Conservation (phyloP, 1,284 basidiomycete species). For the Inonotus hispidus region DNA sequence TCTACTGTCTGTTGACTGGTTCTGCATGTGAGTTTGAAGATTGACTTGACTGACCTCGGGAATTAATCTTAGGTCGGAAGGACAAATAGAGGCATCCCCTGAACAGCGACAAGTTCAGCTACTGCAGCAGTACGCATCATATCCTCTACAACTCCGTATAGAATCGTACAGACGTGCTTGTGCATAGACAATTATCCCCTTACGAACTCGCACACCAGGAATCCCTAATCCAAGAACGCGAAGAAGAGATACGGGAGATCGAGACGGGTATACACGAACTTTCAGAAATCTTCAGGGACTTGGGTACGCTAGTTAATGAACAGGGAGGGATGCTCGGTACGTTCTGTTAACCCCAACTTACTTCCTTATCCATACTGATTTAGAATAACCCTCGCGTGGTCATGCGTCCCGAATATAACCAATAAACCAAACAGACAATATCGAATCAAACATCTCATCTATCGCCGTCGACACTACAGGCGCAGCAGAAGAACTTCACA, state of each 20-base stretch:
- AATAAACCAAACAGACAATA: conserved; percentile 92
- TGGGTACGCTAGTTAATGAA: conserved; percentile 92
- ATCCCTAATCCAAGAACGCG: conserved; percentile 91
- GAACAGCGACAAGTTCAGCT: conserved; percentile 67
- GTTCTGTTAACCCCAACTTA: too few relatives aligned
- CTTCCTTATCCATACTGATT: too few relatives aligned
- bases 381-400: too few relatives aligned
- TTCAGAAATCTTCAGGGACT: conserved; percentile 94
- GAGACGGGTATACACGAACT: conserved; percentile 97
- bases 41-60: background rate
- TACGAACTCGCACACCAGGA: conserved; percentile 97
- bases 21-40: background rate
- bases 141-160: background rate
- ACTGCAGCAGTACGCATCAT: conserved; percentile 41
- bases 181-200: conserved; percentile 59
- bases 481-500: conserved; percentile 84
- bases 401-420: too few relatives aligned
- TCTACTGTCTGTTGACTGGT: too few relatives aligned
- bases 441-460: conserved; percentile 90
- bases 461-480: conserved; percentile 81
- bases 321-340: conserved; percentile 93
- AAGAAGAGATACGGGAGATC: conserved; percentile 93
- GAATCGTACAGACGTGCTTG: background rate
- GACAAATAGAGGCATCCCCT: conserved; percentile 35
- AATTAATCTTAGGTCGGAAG: conserved; percentile 25